phyloP scores from a whole-genome alignment of 2,329 filamentous ascomycete species.

The Knoxdaviesia capensis region DNA sequence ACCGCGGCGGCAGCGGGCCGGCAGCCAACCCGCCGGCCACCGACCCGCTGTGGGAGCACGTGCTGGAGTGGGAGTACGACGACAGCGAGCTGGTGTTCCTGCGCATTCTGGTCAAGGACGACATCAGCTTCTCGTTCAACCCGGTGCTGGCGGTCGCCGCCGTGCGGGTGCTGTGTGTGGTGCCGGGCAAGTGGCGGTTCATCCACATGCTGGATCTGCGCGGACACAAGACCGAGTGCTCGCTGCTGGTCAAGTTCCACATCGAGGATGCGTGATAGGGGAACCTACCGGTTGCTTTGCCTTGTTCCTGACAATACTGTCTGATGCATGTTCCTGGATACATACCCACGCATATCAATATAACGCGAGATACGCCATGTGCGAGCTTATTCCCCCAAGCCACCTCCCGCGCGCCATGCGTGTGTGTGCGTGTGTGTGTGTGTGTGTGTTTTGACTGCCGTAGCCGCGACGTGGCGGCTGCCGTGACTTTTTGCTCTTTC shows the following conservation, averaged over 20 bases:
- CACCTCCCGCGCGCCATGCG: too few relatives aligned
- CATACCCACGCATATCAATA: too few relatives aligned
- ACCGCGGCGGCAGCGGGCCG: constrained; percentile 35
- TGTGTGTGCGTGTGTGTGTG: too few relatives aligned
- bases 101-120: constrained; percentile 45
- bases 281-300: too few relatives aligned
- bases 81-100: constrained; percentile 47
- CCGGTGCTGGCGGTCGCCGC: constrained; percentile 40
- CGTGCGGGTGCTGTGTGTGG: constrained; percentile 35
- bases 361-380: too few relatives aligned
- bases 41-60: constrained; percentile 46
- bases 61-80: constrained; percentile 46
- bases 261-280: constrained; percentile 18
- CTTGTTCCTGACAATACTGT: too few relatives aligned
- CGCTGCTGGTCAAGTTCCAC: constrained; percentile 40
- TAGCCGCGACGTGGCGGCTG: too few relatives aligned
- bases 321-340: too few relatives aligned
- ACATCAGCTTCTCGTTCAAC: constrained; percentile 40
- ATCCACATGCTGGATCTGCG: constrained; percentile 44
- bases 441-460: too few relatives aligned
- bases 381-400: too few relatives aligned
- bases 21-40: constrained; percentile 34
- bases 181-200: constrained; percentile 35
- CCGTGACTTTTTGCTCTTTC: too few relatives aligned
- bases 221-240: constrained; percentile 41